Percentiles rank a stretch among this genome's conserved stretches.
Evolutionary conservation across 2,329 filamentous ascomycete genomes (phyloP).

Genomic region (Paracoccidioides brasiliensis): DNA sequence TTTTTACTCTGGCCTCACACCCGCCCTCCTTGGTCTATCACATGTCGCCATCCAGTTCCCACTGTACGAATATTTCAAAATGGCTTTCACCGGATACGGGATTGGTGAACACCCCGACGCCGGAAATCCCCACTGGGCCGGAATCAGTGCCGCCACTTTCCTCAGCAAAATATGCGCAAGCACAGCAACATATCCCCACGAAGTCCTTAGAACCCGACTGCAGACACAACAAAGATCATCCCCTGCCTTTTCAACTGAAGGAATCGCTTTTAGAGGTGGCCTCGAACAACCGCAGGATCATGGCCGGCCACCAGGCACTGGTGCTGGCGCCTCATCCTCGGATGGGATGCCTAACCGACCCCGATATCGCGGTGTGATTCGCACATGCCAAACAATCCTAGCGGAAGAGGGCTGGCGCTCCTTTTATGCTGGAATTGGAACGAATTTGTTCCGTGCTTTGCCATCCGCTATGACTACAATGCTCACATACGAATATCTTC

Average conservation of each 20-base stretch:
- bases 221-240: constrained; percentile 77
- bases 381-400: constrained; percentile 73
- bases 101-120: constrained; percentile 60
- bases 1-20: constrained; percentile 91
- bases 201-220: constrained; percentile 82
- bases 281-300: constrained; percentile 31
- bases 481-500: constrained; percentile 81
- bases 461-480: constrained; percentile 95
- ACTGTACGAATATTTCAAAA: constrained; percentile 87
- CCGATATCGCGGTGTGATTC: constrained; percentile 63
- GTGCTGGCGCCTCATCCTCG: constrained; percentile 34
- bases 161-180: constrained; percentile 90
- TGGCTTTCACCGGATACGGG: constrained; percentile 72
- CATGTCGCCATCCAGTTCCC: constrained; percentile 98
- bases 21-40: constrained; percentile 77
- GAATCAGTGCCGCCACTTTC: constrained; percentile 77
- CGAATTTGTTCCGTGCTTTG: constrained; percentile 91
- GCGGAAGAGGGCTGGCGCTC: constrained; percentile 88
- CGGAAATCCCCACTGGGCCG: constrained; percentile 60
- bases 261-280: constrained; percentile 36
- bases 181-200: constrained; percentile 91
- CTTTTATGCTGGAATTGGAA: constrained; percentile 94
- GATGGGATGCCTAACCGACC: constrained; percentile 44
- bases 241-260: constrained; percentile 35
- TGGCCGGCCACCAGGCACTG: constrained; percentile 28